A percentile compares a stretch with the other conserved stretches of the same genome.
These are phyloP conservation scores for Solanum chiquidenum DNA, from an alignment of 257 asterid species.

Conservation along the genomic window DNA sequence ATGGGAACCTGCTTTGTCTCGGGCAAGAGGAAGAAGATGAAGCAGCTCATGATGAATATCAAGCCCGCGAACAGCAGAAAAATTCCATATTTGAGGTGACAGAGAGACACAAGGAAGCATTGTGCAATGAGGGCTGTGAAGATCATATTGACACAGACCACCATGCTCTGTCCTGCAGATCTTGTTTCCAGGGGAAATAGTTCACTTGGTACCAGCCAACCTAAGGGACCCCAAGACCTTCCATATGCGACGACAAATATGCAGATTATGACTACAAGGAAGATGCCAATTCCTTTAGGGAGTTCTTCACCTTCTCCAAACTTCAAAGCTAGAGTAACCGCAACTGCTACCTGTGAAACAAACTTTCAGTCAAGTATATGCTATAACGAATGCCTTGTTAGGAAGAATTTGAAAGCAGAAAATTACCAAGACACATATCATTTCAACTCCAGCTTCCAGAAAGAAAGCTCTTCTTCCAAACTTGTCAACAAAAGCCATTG, in stretches of 20 bases:
- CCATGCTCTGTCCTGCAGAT: constrained; percentile 82
- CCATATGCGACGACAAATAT: constrained; percentile 60
- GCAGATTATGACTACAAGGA: constrained; percentile 56
- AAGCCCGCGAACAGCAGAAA: constrained; percentile 59
- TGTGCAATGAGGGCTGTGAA: constrained; percentile 84
- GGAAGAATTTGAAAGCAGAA: neutral
- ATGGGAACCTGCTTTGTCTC: constrained; percentile 96
- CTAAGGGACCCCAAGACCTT: constrained; percentile 79
- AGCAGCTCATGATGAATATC: constrained; percentile 54
- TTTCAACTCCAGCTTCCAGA: constrained; percentile 69
- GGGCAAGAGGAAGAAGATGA: constrained; percentile 68
- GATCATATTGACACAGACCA: constrained; percentile 78
- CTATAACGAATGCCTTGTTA: neutral
- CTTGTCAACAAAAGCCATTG: constrained; percentile 31
- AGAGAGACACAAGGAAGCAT: constrained; percentile 57
- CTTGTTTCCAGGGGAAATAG: constrained; percentile 77
- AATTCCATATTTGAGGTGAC: constrained; percentile 72
- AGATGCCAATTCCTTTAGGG: constrained; percentile 34
- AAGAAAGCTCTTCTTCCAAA: constrained; percentile 37
- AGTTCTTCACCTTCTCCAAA: constrained; percentile 56
- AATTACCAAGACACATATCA: constrained; percentile 52
- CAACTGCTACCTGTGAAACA: constrained; percentile 48
- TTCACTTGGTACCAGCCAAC: constrained; percentile 92
- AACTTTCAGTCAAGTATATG: neutral
- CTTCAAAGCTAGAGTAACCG: constrained; percentile 54